Evolutionary conservation across 2,329 filamentous ascomycete species (phyloP), one percentile per base, ranked within the genome.

Genomic region (Ascochyta clinopodiicola): DNA sequence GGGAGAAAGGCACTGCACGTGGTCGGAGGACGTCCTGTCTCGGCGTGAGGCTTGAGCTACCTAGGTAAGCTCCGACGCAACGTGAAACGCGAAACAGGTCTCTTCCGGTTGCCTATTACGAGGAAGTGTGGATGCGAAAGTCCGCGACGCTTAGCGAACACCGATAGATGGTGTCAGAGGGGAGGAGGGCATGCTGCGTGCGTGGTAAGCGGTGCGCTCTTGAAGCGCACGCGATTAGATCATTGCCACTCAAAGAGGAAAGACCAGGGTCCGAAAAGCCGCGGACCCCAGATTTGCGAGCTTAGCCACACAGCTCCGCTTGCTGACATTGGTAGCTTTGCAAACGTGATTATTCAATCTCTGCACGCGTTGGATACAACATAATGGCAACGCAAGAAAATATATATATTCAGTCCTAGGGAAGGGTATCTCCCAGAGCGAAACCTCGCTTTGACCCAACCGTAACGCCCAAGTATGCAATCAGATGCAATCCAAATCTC

Each of bases 401-500:
- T n/a, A 34, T 47, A 29, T 47, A 24, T 47, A 40, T 49, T 55
- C 29, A 32, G 34, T 40, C 34, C 12, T 55, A 40, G 39, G 51
- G 39, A 44, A 48, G 51, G 51, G 44, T 49, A 55, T 55, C 31
- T 55, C 44, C 51, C 51, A 32, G 44, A 46, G 44, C 21, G 4
- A 29, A n/a, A n/a, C 37, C 29, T 34, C 51, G 51, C 51, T 44
- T 12, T 17, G 29, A 39, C 24, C 34, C 19, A 31, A 31, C 27
- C 34, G 27, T 31, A 57, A 61, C 61, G 54, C 61, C 59, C n/a
- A 44, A 51, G 49, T 46, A 67, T 67, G 64, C 63, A 56, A 34
- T 45, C 34, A 55, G 55, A 54, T 49, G 46, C 59, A 17, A 43
- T 24, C 25, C 29, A 19, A 43, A 32, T 57, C 38, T 35, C 31